Conservation (phyloP, 2,329 filamentous ascomycete species). For the Neonectria coccinea region DNA sequence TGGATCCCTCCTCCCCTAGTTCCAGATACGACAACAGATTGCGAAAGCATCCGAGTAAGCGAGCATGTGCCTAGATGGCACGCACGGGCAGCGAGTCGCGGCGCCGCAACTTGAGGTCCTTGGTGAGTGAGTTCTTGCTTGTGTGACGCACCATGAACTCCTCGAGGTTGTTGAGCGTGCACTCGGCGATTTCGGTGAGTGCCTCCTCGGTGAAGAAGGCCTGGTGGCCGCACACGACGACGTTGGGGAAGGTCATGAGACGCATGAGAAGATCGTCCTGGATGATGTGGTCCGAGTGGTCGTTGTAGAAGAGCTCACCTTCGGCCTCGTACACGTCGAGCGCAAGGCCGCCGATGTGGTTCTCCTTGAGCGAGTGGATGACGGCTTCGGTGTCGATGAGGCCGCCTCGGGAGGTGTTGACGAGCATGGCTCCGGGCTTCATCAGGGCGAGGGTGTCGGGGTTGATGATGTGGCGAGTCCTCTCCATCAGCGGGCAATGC, state of each 20-base stretch:
- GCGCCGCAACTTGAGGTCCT: slow-evolving; percentile 41
- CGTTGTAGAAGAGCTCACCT: slow-evolving; percentile 72
- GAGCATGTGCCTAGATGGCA: slow-evolving; percentile 41
- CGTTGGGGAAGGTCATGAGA: slow-evolving; percentile 76
- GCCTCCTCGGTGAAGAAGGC: slow-evolving; percentile 77
- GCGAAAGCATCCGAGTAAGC: not conserved
- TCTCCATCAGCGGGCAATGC: slow-evolving; percentile 73
- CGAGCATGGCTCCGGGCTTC: slow-evolving; percentile 70
- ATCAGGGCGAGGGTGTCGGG: slow-evolving; percentile 63
- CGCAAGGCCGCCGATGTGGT: slow-evolving; percentile 70
- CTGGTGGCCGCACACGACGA: slow-evolving; percentile 75
- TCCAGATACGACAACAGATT: slow-evolving; percentile 25
- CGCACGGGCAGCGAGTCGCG: slow-evolving; percentile 49
- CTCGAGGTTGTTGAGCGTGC: slow-evolving; percentile 67
- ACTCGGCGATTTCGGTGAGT: slow-evolving; percentile 70
- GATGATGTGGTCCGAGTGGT: slow-evolving; percentile 73
- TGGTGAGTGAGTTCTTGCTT: slow-evolving; percentile 51
- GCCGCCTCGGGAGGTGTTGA: slow-evolving; percentile 77
- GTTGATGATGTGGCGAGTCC: slow-evolving; percentile 72
- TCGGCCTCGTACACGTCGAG: slow-evolving; percentile 78
- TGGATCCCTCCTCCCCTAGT: slow-evolving; percentile 13
- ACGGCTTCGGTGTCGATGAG: slow-evolving; percentile 71
- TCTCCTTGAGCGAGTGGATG: slow-evolving; percentile 69
- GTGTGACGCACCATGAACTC: slow-evolving; percentile 53
- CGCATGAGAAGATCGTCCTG: slow-evolving; percentile 75